Evolutionary conservation across 2,329 filamentous ascomycete species (phyloP), one percentile per base, ranked within the genome.

Genomic region (Pestalotiopsis sp.): DNA sequence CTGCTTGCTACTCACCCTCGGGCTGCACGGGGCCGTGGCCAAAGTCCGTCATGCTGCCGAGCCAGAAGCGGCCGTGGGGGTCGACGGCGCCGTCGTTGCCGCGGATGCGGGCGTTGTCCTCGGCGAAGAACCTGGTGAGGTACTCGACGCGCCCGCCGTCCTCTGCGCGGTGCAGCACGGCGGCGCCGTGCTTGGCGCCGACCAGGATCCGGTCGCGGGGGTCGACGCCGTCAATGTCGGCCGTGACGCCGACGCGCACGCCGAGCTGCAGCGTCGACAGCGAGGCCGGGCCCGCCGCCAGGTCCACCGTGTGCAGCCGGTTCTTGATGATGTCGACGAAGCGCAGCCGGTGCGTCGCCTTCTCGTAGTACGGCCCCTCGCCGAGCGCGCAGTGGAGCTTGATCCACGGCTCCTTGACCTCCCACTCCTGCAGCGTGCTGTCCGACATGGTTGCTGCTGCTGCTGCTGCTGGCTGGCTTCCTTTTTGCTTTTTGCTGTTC

Each of bases 41-140:
- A 74, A 89, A 88, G 76, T 97, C 93, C 71, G 93, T 96, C 93
- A 97, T 97, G 71, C 88, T 88, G 7, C 94, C 93, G 5, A 94
- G 85, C 92, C 93, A 97, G 81, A 95, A 96, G 41, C 93, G 85
- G 39, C 95, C 94, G 71, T 90, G 86, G 31, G 90, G 90, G 77
- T 97, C 94, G 65, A 93, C 90, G 4, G 90, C 92, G 61, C 94
- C 94, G 77, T 97, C 95, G 77, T 97, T 97, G 79, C 92, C 86
- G 68, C 89, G 83, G 78, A 93, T 84, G 25, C 90, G 81, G 77
- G 86, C 82, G 71, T 84, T 87, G 72, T 79, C 77, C 66, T 68
- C 71, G 41, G 75, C 71, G 39, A 75, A 73, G 74, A 88, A 89
- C 69, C 79, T 82, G 70, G 81, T 78, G 68, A 90, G 72, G 71